These are phyloP conservation scores for Geoglossum cookeanum DNA, from an alignment of 2,329 filamentous ascomycete species.

Conservation along the genomic window DNA sequence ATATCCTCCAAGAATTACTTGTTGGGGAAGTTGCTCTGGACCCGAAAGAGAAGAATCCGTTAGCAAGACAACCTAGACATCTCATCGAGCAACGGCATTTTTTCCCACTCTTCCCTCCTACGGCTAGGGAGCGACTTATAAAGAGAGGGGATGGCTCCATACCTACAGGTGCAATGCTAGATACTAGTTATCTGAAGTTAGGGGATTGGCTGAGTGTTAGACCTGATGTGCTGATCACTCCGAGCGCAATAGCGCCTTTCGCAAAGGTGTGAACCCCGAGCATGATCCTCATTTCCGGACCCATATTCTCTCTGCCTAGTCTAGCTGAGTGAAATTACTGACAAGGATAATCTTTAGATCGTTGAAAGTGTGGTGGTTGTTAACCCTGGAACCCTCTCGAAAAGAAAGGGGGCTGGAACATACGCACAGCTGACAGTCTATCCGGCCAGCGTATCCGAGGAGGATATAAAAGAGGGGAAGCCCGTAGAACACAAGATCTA, in stretches of 20 bases:
- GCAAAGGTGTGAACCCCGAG: conserved; percentile 47
- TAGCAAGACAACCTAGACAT: conserved; percentile 55
- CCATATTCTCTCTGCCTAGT: not conserved
- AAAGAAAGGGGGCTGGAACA: conserved; percentile 66
- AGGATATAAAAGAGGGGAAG: conserved; percentile 31
- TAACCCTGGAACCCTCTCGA: conserved; percentile 77
- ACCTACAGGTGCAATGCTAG: conserved; percentile 56
- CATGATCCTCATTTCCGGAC: not conserved
- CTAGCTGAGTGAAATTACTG: not conserved
- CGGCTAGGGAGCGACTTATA: conserved; percentile 46
- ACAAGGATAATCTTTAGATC: conserved; percentile 36
- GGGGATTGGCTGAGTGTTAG: conserved; percentile 77
- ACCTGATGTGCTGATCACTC: conserved; percentile 69
- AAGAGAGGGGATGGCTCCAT: conserved; percentile 42
- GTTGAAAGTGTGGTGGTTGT: conserved; percentile 78
- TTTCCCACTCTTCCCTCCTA: conserved; percentile 72
- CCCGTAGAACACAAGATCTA: conserved; percentile 5
- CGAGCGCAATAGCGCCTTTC: conserved; percentile 69
- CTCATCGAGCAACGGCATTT: conserved; percentile 83
- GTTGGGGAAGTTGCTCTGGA: conserved; percentile 47
- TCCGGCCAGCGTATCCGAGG: conserved; percentile 39
- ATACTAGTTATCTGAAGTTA: conserved; percentile 67
- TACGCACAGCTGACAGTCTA: conserved; percentile 65
- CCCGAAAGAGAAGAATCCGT: conserved; percentile 36
- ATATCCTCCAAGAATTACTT: conserved; percentile 67